Evolutionary conservation across 2,329 filamentous ascomycete species (phyloP), one percentile per base, ranked within the genome.

Genomic region (Zymoseptoria passerinii): DNA sequence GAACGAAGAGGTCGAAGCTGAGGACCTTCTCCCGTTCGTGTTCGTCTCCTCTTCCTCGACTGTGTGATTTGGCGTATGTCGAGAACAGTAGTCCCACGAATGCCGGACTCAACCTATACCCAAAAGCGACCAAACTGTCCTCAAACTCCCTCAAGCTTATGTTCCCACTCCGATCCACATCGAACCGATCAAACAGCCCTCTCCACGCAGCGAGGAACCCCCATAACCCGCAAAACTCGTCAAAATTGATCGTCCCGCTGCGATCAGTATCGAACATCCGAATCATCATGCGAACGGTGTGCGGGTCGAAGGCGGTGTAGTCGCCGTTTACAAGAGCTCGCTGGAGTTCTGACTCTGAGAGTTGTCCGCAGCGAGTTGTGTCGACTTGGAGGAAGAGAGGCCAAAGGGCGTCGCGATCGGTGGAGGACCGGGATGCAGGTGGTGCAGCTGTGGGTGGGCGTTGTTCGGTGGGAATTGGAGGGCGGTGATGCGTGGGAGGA

Each of bases 271-370:
- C 92, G 76, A 99, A 99, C 94, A 99, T 97, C 71, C 92, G 88
- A 66, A 99, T 96, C 92, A 99, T 96, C 90, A 97, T 96, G 70
- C 88, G 88, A 64, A 97, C 92, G 1, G 94, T 99, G 68, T 96
- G 89, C 4, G 86, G 82, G 74, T 99, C 92, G 73, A 99, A 99
- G 4, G 90, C 84, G 1, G 90, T 90, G 84, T 90, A 96, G 79
- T 99, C 94, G 57, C 92, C 92, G 71, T 99, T 99, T 60, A 97
- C 92, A 5, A 99, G 84, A 19, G 94, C 94, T 1, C 89, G 87
- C 8, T 89, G 87, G 49, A 99, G 85, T 74, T 97, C 92, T 54
- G 81, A 81, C 75, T 96, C 92, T 2, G 88, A 91, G 52, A 99
- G 82, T 64, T 91, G 85, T 19, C 92, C 92, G 78, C 66, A 77